Evolutionary conservation across 2,329 filamentous ascomycete genomes (phyloP), one percentile per base, ranked within the genome.

Genomic region (Aspergillus thermomutatus): DNA sequence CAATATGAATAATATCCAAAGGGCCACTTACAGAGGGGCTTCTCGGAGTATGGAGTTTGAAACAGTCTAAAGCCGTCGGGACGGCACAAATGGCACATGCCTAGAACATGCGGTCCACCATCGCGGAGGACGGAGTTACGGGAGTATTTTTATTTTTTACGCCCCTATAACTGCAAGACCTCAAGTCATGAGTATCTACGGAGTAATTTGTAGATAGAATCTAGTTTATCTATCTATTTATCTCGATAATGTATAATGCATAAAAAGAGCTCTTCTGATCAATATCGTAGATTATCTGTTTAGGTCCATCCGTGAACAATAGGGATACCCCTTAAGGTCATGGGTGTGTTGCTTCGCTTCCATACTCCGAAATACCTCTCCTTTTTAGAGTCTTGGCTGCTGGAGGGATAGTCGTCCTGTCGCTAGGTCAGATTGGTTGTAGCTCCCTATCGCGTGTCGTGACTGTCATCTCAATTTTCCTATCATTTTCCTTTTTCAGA

Each of bases 1-100:
- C 31, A 17, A 34, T n/a, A 37, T 37, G 31, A 37, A 37, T 17
- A 37, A 37, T 17, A 37, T 7, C 14, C 31, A 7, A n/a, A 37
- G 31, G 14, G 31, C 31, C 31, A 34, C 31, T 4, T 34, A 34
- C 31, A 14, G 31, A 34, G 31, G 31, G 31, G 31, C 31, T 17
- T 34, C 31, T 65, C 68, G 65, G 64, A 63, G 58, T 58, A 64
- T 66, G 57, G 51, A 62, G 60, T 62, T 64, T 70, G 68, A 69
- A 70, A 69, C 62, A 60, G 55, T 34, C 60, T 59, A 67, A 57
- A 61, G 60, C 60, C 52, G 41, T 56, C 55, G 53, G 54, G 60
- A 57, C 58, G 61, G 60, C 60, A 37, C 31, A 37, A 34, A 34
- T 37, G 14, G 31, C 31, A 63, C 59, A 61, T 64, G 62, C 58